A percentile compares a stretch with the other conserved stretches of the same genome.
Evolutionary conservation across 176 grass and related monocot genomes (phyloP).

Genomic region (Leersia perrieri): DNA sequence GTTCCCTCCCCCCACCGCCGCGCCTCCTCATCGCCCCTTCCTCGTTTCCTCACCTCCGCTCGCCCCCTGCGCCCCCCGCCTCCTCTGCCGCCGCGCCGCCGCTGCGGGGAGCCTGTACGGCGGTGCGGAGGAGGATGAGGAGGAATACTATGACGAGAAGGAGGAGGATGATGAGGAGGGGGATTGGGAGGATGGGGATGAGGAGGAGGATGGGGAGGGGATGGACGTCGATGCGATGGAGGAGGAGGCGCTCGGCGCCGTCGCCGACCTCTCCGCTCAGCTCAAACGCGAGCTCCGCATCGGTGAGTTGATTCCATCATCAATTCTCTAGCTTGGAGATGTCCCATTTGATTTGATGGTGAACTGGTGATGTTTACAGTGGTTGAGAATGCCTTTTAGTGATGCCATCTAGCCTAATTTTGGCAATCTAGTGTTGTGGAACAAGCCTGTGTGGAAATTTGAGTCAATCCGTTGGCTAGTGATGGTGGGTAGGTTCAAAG

Average conservation of each 20-base stretch:
- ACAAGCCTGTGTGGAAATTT: not conserved
- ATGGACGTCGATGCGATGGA: slow-evolving; percentile 75
- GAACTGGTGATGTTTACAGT: not conserved
- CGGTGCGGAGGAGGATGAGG: not conserved
- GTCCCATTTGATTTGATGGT: not conserved
- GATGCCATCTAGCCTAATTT: not conserved
- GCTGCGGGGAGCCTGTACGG: slow-evolving; percentile 3
- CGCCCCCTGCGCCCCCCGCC: not conserved
- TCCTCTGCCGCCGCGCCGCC: not conserved
- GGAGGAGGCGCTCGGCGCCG: slow-evolving; percentile 70
- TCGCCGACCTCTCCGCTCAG: slow-evolving; percentile 48
- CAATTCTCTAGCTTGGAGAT: not conserved
- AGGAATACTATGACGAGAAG: not conserved
- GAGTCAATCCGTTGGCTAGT: not conserved
- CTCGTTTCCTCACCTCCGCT: slow-evolving; percentile 25
- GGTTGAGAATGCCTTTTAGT: not conserved
- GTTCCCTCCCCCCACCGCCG: not conserved
- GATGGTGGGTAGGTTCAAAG: not conserved
- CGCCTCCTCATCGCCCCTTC: not conserved
- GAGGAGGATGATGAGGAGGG: not conserved
- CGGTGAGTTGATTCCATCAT: slow-evolving; percentile 24
- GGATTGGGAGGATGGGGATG: not conserved
- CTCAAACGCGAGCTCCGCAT: slow-evolving; percentile 52
- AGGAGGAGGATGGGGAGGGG: slow-evolving; percentile 21
- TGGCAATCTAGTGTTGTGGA: not conserved